Base-by-base conservation (phyloP, 2,329 filamentous ascomycete genomes). In the Cordyceps pruinosa region DNA sequence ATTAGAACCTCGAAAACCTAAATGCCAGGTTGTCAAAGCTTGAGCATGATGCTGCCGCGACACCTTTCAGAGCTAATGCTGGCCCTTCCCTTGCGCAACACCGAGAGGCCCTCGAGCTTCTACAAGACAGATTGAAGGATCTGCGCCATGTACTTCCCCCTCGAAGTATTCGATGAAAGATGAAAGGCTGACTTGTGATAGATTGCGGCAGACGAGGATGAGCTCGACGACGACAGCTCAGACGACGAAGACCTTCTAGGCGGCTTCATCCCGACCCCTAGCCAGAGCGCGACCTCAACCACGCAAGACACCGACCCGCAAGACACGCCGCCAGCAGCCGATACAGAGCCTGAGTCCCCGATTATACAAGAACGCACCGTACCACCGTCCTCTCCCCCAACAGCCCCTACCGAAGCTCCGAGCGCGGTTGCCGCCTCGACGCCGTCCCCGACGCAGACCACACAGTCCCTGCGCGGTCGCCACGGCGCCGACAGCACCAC, bases 1-100 rank as follows among this genome's bases (percentile, higher is more conserved):
- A 28, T 9, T 26, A 56, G 83, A 92, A 90, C 65, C 75, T 93
- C 60, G 82, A 88, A 62, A 83, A 88, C 68, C 88, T 89, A 21
- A 83, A 85, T 41, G 79, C 78, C 0, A 78, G 89, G 30, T 81
- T 92, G 57, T 80, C 86, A 21, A 84, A 80, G 59, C 79, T 90
- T 42, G 89, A 91, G 68, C 87, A 89, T 64, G 83, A 88, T 63
- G 79, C 83, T 6, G 71, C 45, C 5, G 21, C 54, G 25, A 19
- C 30, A 15, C 21, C 54, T 4, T 50, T 44, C 41, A 49, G 35
- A 21, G 32, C 35, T 4, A 44, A 34, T 21, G 25, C 35, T 15
- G 54, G 25, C n/a, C 44, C 44, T 42, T 19, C 34, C 28, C 28
- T 93, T 32, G 78, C 82, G 59, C 72, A 74, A 44, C 88, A 89